These are phyloP conservation scores for Diplocarpon mali DNA, from an alignment of 2,329 filamentous ascomycete species.

Conservation along the genomic window DNA sequence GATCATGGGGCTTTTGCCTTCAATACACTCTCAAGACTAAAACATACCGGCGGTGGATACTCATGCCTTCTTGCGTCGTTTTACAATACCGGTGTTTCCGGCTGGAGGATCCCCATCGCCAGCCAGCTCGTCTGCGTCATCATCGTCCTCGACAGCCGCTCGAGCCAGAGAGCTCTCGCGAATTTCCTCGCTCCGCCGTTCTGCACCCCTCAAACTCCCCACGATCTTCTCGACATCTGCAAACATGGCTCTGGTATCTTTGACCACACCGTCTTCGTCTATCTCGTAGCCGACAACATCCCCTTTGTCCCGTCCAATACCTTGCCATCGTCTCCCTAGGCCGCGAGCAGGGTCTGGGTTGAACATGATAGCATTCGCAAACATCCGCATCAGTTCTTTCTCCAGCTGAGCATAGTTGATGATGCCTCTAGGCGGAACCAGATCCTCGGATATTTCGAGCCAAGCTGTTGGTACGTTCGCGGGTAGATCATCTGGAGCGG, in stretches of 20 bases:
- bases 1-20: background rate
- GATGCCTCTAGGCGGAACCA: constrained; percentile 78
- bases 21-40: background rate
- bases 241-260: constrained; percentile 83
- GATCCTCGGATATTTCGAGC: constrained; percentile 61
- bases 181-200: constrained; percentile 23
- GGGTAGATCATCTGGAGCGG: constrained; percentile 44
- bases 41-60: background rate
- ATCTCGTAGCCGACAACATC: constrained; percentile 46
- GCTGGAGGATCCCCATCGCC: constrained; percentile 15
- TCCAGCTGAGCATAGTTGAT: constrained; percentile 90
- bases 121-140: constrained; percentile 21
- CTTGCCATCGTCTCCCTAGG: constrained; percentile 36
- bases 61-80: constrained; percentile 19
- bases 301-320: constrained; percentile 29
- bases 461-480: constrained; percentile 39
- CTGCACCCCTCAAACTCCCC: constrained; percentile 22
- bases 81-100: constrained; percentile 14
- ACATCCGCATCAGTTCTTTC: constrained; percentile 90
- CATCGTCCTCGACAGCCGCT: constrained; percentile 9
- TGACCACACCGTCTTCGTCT: constrained; percentile 77
- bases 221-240: constrained; percentile 59
- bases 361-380: constrained; percentile 98
- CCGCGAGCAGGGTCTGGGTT: constrained; percentile 72
- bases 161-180: constrained; percentile 14